A percentile compares a stretch with the other conserved stretches of the same genome.
Evolutionary conservation across 257 asterid species (phyloP).

Genomic region (Paulownia fortunei): DNA sequence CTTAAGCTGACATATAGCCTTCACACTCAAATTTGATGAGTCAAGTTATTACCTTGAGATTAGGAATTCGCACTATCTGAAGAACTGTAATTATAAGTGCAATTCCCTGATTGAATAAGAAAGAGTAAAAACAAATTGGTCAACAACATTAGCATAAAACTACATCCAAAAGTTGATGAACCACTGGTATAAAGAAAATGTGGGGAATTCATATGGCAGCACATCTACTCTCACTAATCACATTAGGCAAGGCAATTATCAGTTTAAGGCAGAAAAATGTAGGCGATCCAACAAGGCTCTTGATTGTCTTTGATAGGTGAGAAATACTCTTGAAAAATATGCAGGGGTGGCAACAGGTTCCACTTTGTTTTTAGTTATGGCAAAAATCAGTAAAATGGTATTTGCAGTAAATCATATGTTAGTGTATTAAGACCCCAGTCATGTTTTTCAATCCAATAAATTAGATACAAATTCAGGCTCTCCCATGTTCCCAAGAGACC

Average conservation of each 20-base stretch:
- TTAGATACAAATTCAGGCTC: no score
- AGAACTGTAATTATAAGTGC: constrained; percentile 81
- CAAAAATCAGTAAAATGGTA: not conserved
- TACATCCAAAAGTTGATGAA: constrained; percentile 7
- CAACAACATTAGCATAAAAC: constrained; percentile 1
- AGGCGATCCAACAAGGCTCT: not conserved
- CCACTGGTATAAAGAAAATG: not conserved
- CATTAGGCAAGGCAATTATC: not conserved
- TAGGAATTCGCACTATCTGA: no score
- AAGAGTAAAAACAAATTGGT: not conserved
- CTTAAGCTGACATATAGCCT: not conserved
- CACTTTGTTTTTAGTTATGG: not conserved
- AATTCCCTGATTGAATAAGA: constrained; percentile 66
- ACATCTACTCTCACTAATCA: not conserved
- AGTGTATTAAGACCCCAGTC: not conserved
- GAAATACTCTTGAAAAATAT: not conserved
- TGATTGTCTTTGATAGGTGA: not conserved
- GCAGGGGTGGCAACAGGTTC: not conserved
- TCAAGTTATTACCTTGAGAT: constrained; percentile 62
- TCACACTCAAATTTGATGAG: constrained; percentile 5
- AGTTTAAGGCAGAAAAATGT: not conserved
- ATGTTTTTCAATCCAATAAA: not conserved
- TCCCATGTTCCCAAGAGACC: no score
- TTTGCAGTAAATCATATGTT: not conserved
- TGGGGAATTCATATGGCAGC: constrained; percentile 5